Base-by-base conservation (phyloP, 768 basidiomycete species). In the Leccinellum luteum region DNA sequence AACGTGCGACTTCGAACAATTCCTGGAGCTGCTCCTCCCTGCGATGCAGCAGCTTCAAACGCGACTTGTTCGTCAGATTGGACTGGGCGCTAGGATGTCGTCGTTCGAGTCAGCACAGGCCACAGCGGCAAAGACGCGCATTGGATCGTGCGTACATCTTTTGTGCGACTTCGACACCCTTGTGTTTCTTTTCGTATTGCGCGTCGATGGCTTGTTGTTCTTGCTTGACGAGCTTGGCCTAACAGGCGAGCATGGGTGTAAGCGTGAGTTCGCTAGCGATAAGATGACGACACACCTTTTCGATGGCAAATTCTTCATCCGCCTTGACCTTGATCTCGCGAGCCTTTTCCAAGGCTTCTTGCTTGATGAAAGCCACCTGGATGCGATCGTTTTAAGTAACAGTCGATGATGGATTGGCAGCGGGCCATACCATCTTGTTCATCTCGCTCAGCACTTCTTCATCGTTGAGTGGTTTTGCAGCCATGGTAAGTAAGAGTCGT, bases 251-350 rank as follows among this genome's bases (percentile, higher is more conserved):
- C 8, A 2, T 4, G 45, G 43, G 19, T 12, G 21, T 10, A 21
- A n/a, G 19, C n/a, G 23, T 32, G 2, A n/a, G 10, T 3, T 12
- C 19, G 31, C 28, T 17, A 14, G 14, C 7, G 13, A 32, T 25
- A 14, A 25, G 50, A 48, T 31, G n/a, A 47, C 1, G 8, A 5
- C 1, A 50, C 27, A 87, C 95, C 84, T 99, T 99, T 74, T 99
- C 97, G 64, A 99, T 98, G 19, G 96, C 90, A 70, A 98, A 98
- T 76, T 99, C 96, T 73, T 98, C 95, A 60, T 99, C 94, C 0
- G 97, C 96, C 74, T 99, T 99, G 59, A 98, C 93, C 62, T 83
- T 88, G 60, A 99, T 94, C 76, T 99, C 97, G 8, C 97, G 81
- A 1, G 94, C 95, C 77, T 99, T 99, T 79, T 99, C 96, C 62